phyloP scores from a whole-genome alignment of 495 filamentous ascomycete species.

The Choiromyces venosus region DNA sequence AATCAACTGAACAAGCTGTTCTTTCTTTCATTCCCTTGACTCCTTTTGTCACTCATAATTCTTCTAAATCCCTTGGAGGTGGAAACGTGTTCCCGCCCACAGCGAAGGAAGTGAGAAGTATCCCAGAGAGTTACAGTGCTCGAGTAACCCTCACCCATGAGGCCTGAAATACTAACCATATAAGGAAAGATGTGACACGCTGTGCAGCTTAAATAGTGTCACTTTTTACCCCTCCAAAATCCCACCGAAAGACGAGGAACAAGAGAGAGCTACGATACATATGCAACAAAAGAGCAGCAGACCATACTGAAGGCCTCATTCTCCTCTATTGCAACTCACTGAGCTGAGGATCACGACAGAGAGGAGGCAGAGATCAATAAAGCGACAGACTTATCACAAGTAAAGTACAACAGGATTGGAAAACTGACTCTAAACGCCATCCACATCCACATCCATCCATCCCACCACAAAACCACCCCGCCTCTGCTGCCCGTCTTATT shows the following conservation, averaged over 20 bases:
- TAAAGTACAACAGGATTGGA: background rate
- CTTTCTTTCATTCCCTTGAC: background rate
- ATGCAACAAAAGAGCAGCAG: background rate
- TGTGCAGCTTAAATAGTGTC: slow-evolving; percentile 33
- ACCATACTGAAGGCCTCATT: background rate
- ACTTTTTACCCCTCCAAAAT: slow-evolving; percentile 37
- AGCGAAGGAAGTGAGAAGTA: slow-evolving; percentile 14
- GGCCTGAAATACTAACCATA: slow-evolving; percentile 18
- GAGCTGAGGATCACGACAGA: background rate
- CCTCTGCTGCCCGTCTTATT: background rate
- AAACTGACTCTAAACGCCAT: background rate
- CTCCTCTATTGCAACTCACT: background rate
- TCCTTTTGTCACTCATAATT: background rate
- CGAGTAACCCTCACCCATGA: slow-evolving; percentile 36
- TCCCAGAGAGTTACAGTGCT: slow-evolving; percentile 4
- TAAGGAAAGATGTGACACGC: slow-evolving; percentile 24
- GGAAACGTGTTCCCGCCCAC: slow-evolving; percentile 37
- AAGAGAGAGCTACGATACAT: background rate
- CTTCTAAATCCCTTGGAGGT: background rate
- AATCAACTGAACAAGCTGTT: background rate
- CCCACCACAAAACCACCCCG: slow-evolving; percentile 2
- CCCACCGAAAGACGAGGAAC: slow-evolving; percentile 1
- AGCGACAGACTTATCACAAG: background rate
- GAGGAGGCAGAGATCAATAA: background rate
- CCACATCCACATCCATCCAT: slow-evolving; percentile 1